Conservation (phyloP, 129 eudicot genomes). For the Lonicera japonica region DNA sequence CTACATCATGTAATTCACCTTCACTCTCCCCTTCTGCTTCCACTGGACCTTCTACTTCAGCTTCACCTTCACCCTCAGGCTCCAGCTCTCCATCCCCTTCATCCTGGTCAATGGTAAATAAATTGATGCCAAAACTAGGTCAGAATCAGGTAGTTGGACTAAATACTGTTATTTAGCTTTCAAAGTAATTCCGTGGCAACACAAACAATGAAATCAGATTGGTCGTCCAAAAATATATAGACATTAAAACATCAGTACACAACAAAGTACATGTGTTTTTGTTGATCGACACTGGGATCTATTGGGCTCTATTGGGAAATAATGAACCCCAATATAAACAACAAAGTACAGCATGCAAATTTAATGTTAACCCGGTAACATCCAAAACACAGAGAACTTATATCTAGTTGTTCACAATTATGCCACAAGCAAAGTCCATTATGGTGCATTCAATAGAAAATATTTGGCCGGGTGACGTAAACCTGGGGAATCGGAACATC, state of each 20-base stretch:
- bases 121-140: constrained; percentile 4
- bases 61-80: constrained; percentile 60
- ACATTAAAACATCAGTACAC: neutral
- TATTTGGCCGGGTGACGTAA: neutral
- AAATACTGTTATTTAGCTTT: constrained; percentile 10
- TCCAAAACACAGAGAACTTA: neutral
- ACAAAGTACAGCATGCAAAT: too few relatives aligned
- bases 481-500: constrained; percentile 4
- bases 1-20: constrained; percentile 68
- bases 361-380: neutral
- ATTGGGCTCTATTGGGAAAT: too few relatives aligned
- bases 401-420: too few relatives aligned
- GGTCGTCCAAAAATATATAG: neutral
- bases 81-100: constrained; percentile 68
- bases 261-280: neutral
- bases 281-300: too few relatives aligned
- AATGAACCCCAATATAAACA: too few relatives aligned
- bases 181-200: neutral
- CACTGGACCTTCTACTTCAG: constrained; percentile 82
- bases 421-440: too few relatives aligned
- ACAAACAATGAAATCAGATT: too few relatives aligned
- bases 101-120: constrained; percentile 38
- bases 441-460: too few relatives aligned
- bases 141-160: constrained; percentile 6
- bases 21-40: constrained; percentile 86